These are phyloP conservation scores for Aspergillus sp. DNA, from an alignment of 2,329 filamentous ascomycete genomes.

Conservation along the genomic window DNA sequence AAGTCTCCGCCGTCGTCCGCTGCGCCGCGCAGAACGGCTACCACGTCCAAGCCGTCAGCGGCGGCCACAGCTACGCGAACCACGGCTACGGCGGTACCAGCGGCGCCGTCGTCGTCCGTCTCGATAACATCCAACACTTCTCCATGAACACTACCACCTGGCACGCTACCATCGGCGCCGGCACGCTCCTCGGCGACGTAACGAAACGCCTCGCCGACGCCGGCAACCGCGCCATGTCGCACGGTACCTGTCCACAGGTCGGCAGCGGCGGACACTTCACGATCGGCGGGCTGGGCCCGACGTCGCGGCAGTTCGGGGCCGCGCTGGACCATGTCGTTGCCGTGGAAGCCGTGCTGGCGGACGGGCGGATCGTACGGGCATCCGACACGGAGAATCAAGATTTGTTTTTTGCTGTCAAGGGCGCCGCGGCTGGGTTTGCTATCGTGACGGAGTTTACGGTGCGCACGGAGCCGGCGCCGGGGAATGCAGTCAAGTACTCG, in stretches of 20 bases:
- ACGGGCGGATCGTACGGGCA: conserved; percentile 31
- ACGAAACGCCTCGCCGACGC: conserved; percentile 27
- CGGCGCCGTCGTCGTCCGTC: conserved; percentile 28
- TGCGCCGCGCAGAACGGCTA: conserved; percentile 44
- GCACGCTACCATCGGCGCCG: conserved; percentile 34
- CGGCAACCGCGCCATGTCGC: conserved; percentile 34
- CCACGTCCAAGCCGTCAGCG: conserved; percentile 51
- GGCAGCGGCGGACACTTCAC: conserved; percentile 42
- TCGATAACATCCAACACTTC: conserved; percentile 31
- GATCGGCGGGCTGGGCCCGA: conserved; percentile 39
- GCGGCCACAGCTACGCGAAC: conserved; percentile 56
- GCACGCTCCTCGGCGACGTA: conserved; percentile 31
- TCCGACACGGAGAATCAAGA: conserved; percentile 29
- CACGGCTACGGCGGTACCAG: conserved; percentile 35
- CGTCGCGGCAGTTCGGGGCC: conserved; percentile 48
- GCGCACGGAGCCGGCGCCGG: conserved; percentile 33
- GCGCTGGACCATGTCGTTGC: conserved; percentile 50
- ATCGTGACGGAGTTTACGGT: conserved; percentile 40
- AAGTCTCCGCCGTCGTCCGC: conserved; percentile 46
- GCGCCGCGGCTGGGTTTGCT: conserved; percentile 37
- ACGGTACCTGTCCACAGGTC: conserved; percentile 40
- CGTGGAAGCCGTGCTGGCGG: conserved; percentile 48
- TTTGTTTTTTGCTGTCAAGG: conserved; percentile 35
- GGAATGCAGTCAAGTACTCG: conserved; percentile 55
- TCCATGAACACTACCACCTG: conserved; percentile 28